Evolutionary conservation across 306 rosid genomes (phyloP), one percentile per base, ranked within the genome.

Genomic region (Dicorynia guianensis): DNA sequence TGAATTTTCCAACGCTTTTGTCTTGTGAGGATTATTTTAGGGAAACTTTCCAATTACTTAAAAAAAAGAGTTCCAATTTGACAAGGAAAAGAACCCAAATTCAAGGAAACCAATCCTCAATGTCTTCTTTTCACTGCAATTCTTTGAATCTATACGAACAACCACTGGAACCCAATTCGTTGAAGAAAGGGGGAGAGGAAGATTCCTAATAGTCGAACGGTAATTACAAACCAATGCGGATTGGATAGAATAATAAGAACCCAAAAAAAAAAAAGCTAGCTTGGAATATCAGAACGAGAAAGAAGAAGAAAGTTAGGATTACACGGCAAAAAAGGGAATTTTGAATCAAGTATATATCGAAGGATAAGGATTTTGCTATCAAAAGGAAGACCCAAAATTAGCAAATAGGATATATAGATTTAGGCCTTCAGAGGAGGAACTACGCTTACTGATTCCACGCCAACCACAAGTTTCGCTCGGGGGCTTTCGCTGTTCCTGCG

Each of bases 331-430:
- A 30, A 9, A 20, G 8, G 3, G 64, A 52, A 38, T 14, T 5
- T n/a, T 12, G 43, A 4, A n/a, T 6, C 6, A 44, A 33, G n/a
- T 17, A 8, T 40, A 43, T 6, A 57, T 3, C 42, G 43, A 39
- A 5, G 49, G 0, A 48, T 6, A 35, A 46, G 46, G 65, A 17
- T 63, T 71, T 48, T n/a, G 60, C 36, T 3, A 53, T 42, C 5
- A 39, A 53, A 62, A 43, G 74, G 35, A 77, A 48, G 19, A 69
- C 1, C 44, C 65, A 12, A 65, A 64, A 44, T 63, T 30, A 65
- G 53, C 44, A 42, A 49, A 17, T 5, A 7, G 44, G 40, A 67
- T 50, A 53, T 12, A 18, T 13, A 33, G 15, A 5, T 18, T 59
- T 33, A 25, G 33, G 36, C 25, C 20, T 75, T 53, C 19, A 15